Percentiles rank a stretch among this genome's conserved stretches.
Conservation (phyloP, 257 asterid genomes). For the Ilex aquifolium region DNA sequence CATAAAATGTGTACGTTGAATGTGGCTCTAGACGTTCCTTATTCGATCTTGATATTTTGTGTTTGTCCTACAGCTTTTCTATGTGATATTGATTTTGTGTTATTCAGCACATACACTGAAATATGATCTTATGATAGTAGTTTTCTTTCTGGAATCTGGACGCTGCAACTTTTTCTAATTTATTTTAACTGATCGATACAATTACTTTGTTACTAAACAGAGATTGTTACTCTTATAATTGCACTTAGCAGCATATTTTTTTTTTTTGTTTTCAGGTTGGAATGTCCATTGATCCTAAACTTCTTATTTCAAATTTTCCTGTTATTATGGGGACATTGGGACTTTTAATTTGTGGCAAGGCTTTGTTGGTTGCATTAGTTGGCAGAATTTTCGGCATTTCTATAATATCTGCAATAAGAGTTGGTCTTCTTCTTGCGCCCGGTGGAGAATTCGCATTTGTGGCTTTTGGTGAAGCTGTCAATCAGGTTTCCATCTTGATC, state of each 20-base stretch:
- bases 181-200: no score
- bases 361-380: conserved; percentile 76
- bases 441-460: conserved; percentile 99
- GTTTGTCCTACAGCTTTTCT: no score
- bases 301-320: conserved; percentile 87
- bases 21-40: conserved; percentile 3
- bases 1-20: neutral
- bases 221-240: neutral
- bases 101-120: no score
- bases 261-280: conserved; percentile 63
- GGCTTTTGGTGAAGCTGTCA: conserved; percentile 99
- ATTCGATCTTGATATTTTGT: no score
- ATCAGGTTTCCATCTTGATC: conserved; percentile 50
- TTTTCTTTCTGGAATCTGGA: no score
- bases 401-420: conserved; percentile 82
- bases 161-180: no score
- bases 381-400: conserved; percentile 87
- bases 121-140: no score
- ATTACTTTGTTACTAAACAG: no score
- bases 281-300: conserved; percentile 98
- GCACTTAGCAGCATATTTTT: neutral
- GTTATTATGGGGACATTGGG: conserved; percentile 74
- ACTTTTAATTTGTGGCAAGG: conserved; percentile 86
- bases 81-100: no score
- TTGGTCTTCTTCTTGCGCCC: conserved; percentile 98